Percentiles rank a stretch among this genome's conserved stretches.
These are phyloP conservation scores for Neotropicomus parvogracilis DNA, from an alignment of 1,284 basidiomycete genomes.

Conservation along the genomic window DNA sequence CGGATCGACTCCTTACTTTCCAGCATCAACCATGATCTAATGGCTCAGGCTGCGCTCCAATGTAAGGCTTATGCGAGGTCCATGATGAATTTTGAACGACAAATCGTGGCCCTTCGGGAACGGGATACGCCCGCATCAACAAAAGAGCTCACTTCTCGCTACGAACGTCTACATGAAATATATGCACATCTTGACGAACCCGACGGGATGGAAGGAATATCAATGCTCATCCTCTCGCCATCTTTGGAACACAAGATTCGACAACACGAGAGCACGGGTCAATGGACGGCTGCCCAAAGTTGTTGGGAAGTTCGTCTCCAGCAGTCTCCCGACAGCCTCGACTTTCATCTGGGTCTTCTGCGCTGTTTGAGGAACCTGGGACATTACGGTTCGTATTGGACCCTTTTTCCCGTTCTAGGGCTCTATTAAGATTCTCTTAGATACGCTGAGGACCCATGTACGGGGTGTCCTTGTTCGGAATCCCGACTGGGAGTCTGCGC, in stretches of 20 bases:
- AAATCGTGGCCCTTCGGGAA: slow-evolving; percentile 57
- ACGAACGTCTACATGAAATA: slow-evolving; percentile 92
- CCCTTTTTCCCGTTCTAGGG: not conserved
- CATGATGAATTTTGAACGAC: slow-evolving; percentile 91
- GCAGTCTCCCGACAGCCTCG: slow-evolving; percentile 83
- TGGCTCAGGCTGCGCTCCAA: slow-evolving; percentile 91
- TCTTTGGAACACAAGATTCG: slow-evolving; percentile 96
- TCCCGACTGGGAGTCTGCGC: slow-evolving; percentile 77
- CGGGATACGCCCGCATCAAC: slow-evolving; percentile 37
- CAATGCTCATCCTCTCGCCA: slow-evolving; percentile 84
- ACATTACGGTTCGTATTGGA: slow-evolving; percentile 77
- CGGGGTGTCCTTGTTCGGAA: slow-evolving; percentile 84
- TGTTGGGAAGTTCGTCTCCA: slow-evolving; percentile 99
- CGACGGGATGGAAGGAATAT: slow-evolving; percentile 99
- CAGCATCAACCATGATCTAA: slow-evolving; percentile 83
- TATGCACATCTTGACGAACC: slow-evolving; percentile 97
- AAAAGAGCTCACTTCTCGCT: slow-evolving; percentile 70
- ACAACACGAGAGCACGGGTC: slow-evolving; percentile 95
- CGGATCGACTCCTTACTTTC: slow-evolving; percentile 78
- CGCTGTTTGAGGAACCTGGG: slow-evolving; percentile 93
- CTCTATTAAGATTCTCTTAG: slow-evolving; percentile 41
- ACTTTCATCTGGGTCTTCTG: slow-evolving; percentile 87
- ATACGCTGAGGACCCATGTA: slow-evolving; percentile 94
- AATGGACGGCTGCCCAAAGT: slow-evolving; percentile 98
- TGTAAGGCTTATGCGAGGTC: slow-evolving; percentile 94